Conservation (phyloP, 2,329 filamentous ascomycete genomes). For the Trichophyton schoenleinii region DNA sequence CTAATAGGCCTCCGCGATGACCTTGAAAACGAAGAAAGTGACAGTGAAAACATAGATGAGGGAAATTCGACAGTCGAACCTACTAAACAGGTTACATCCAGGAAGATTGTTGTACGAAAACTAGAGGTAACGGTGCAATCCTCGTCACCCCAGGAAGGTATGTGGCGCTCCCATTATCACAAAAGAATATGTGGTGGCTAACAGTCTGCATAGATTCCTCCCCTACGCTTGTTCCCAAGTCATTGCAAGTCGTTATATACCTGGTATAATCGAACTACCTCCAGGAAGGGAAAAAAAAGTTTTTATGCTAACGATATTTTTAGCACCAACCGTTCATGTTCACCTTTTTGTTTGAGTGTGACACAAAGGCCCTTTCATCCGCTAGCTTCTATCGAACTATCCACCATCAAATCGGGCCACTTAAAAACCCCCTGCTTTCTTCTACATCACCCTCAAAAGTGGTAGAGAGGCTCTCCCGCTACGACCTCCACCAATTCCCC, state of each 20-base stretch:
- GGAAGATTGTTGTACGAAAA: constrained; percentile 25
- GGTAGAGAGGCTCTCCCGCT: constrained; percentile 25
- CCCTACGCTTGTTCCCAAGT: not conserved
- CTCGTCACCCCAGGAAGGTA: constrained; percentile 15
- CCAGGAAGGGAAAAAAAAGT: not conserved
- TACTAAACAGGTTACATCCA: constrained; percentile 4
- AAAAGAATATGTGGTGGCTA: not conserved
- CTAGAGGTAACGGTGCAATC: constrained; percentile 23
- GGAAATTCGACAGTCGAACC: not conserved
- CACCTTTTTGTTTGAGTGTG: constrained; percentile 37
- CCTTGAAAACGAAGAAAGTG: constrained; percentile 26
- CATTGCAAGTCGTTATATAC: constrained; percentile 31
- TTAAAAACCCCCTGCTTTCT: constrained; percentile 34
- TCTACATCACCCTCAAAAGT: constrained; percentile 36
- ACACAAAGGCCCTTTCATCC: constrained; percentile 30
- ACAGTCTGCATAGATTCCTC: not conserved
- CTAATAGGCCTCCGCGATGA: constrained; percentile 34
- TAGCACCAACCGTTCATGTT: constrained; percentile 38
- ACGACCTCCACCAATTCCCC: constrained; percentile 22
- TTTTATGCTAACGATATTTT: not conserved
- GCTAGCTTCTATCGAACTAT: constrained; percentile 37
- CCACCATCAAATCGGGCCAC: constrained; percentile 37
- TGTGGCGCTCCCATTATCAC: not conserved
- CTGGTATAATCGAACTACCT: constrained; percentile 19
- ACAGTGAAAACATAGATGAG: constrained; percentile 17